Conservation (phyloP, 352 stramenopile genomes). For the Phytophthora idaei region DNA sequence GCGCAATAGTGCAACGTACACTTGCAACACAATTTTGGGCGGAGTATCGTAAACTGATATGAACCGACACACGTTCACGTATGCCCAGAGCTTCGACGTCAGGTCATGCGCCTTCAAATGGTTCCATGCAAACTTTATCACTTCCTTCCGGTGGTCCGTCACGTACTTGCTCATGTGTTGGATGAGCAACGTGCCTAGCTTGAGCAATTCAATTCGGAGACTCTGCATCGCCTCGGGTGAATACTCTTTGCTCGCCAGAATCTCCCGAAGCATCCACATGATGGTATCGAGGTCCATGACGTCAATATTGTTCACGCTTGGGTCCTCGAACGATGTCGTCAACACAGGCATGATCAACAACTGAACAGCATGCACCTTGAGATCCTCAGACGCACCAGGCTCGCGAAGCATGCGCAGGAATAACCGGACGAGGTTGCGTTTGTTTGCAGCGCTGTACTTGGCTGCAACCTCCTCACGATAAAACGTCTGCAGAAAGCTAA, state of each 20-base stretch:
- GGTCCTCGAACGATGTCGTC: constrained; percentile 85
- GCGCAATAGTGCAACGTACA: constrained; percentile 95
- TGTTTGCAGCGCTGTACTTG: constrained; percentile 68
- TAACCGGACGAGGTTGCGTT: constrained; percentile 87
- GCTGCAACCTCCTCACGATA: constrained; percentile 85
- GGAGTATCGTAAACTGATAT: constrained; percentile 96
- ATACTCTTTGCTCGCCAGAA: constrained; percentile 86
- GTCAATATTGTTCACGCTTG: constrained; percentile 73
- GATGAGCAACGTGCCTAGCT: constrained; percentile 96
- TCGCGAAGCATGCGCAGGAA: constrained; percentile 90
- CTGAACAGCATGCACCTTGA: constrained; percentile 94
- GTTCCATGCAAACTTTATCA: constrained; percentile 99
- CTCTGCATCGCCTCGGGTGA: constrained; percentile 73
- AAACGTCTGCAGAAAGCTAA: constrained; percentile 93
- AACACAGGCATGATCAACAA: constrained; percentile 95
- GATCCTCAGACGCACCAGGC: constrained; percentile 69
- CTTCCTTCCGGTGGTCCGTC: constrained; percentile 93
- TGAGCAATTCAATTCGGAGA: constrained; percentile 92
- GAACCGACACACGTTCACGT: constrained; percentile 97
- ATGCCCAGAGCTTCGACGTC: constrained; percentile 97
- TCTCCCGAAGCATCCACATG: constrained; percentile 90
- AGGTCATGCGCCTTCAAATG: constrained; percentile 95
- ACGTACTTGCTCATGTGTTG: constrained; percentile 95
- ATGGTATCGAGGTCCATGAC: constrained; percentile 89
- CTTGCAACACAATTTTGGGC: constrained; percentile 97